Evolutionary conservation across 352 stramenopile species (phyloP), one percentile per base, ranked within the genome.

Genomic region (Pythium biforme): DNA sequence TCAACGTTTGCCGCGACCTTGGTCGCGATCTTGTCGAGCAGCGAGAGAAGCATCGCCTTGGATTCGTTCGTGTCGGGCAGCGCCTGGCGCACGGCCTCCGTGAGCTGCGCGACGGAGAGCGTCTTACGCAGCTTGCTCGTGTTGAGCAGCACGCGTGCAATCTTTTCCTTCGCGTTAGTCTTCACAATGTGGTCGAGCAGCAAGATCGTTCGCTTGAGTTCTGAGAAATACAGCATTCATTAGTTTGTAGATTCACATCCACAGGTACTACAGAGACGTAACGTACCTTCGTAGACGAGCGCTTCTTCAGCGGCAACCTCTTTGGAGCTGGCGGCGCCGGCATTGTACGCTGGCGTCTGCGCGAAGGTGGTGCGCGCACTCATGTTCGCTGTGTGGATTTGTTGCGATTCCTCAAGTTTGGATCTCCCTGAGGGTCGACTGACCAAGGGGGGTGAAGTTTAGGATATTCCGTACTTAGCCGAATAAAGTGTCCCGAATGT

Each of bases 111-210:
- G 25, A 82, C 72, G 27, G 77, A 88, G 43, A 94, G 58, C 31
- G 79, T 84, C 70, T 90, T 91, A 64, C 89, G 89, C 57, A 96
- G 46, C 62, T 86, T 89, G 50, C 79, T 90, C 29, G 79, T 94
- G 64, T 81, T 86, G 59, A 84, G 83, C 29, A 95, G 69, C 34
- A 94, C 76, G 31, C 89, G 87, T 45, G 83, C 66, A 50, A 94
- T 79, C 64, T 94, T 93, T 53, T 95, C 86, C 69, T 92, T 94
- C 26, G 84, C 79, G 55, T 92, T 93, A 9, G 81, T 89, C 59
- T 89, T 89, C n/a, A 91, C 82, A 26, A 90, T 77, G 29, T 72
- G 73, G 48, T 94, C 86, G 29, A 94, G 72, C 43, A 93, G 59
- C 64, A 74, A 34, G 59, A 94, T 77, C 34, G 77, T 85, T 55